A percentile compares a stretch with the other conserved stretches of the same genome.
Conservation (phyloP, 495 filamentous ascomycete genomes). For the Margaritispora aquatica region DNA sequence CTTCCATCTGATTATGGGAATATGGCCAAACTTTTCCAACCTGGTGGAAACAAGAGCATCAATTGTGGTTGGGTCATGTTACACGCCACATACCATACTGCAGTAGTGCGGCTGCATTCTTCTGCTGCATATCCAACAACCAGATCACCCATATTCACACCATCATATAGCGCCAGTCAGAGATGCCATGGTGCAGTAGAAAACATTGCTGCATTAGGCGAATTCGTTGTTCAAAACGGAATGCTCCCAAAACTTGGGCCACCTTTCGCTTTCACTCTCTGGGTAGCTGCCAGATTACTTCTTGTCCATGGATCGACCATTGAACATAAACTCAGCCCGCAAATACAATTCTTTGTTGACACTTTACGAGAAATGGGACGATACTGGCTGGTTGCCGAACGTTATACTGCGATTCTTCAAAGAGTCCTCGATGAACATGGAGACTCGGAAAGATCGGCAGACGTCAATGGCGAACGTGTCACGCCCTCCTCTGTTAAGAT, state of each 20-base stretch:
- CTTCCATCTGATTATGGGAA: slow-evolving; percentile 78
- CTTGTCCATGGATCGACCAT: slow-evolving; percentile 86
- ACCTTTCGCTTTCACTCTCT: slow-evolving; percentile 83
- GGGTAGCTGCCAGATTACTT: slow-evolving; percentile 82
- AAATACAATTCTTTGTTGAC: slow-evolving; percentile 74
- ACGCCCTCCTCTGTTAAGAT: slow-evolving; percentile 80
- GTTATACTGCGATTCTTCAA: slow-evolving; percentile 73
- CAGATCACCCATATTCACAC: slow-evolving; percentile 76
- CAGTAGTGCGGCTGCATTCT: slow-evolving; percentile 85
- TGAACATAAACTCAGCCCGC: slow-evolving; percentile 69
- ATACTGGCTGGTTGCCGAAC: slow-evolving; percentile 77
- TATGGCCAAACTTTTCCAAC: slow-evolving; percentile 64
- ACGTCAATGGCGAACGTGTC: slow-evolving; percentile 53
- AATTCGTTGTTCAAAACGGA: slow-evolving; percentile 64
- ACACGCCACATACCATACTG: slow-evolving; percentile 55
- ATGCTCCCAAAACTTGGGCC: slow-evolving; percentile 76
- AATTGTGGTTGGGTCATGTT: slow-evolving; percentile 86
- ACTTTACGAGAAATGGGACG: slow-evolving; percentile 72
- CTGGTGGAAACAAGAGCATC: slow-evolving; percentile 53
- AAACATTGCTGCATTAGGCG: slow-evolving; percentile 70
- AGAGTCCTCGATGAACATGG: slow-evolving; percentile 79
- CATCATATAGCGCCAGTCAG: slow-evolving; percentile 76
- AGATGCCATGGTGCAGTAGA: slow-evolving; percentile 76
- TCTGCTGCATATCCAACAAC: slow-evolving; percentile 87
- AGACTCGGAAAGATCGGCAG: slow-evolving; percentile 61